A percentile compares a stretch with the other conserved stretches of the same genome.
These are phyloP conservation scores for Cymbidium sinense DNA, from an alignment of 106 monocot species.

Conservation along the genomic window DNA sequence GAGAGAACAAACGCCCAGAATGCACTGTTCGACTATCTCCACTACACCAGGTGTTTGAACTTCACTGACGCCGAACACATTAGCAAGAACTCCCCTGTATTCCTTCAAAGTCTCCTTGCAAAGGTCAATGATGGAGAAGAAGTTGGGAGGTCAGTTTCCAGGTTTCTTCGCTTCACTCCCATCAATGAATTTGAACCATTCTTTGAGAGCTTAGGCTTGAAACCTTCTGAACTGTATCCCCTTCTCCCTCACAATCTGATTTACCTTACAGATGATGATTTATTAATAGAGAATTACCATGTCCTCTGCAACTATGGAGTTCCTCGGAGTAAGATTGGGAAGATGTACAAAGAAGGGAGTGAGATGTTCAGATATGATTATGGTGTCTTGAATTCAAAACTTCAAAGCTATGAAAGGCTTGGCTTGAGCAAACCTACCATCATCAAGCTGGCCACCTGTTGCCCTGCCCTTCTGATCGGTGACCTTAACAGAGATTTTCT, in stretches of 20 bases:
- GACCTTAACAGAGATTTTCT: slow-evolving; percentile 43
- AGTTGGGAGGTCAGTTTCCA: slow-evolving; percentile 24
- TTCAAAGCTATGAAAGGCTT: slow-evolving; percentile 49
- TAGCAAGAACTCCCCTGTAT: slow-evolving; percentile 66
- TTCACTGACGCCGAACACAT: slow-evolving; percentile 75
- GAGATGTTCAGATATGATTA: slow-evolving; percentile 48
- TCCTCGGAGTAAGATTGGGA: slow-evolving; percentile 75
- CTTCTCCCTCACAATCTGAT: slow-evolving; percentile 57
- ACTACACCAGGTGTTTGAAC: slow-evolving; percentile 43
- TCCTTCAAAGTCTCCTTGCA: slow-evolving; percentile 45
- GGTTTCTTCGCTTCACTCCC: slow-evolving; percentile 59
- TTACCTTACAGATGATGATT: slow-evolving; percentile 62
- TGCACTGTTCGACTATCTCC: slow-evolving; percentile 72
- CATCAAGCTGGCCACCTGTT: slow-evolving; percentile 63
- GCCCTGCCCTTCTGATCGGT: slow-evolving; percentile 62
- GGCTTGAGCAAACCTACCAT: slow-evolving; percentile 51
- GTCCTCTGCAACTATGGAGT: slow-evolving; percentile 77
- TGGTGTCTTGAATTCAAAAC: slow-evolving; percentile 36
- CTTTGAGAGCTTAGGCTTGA: slow-evolving; percentile 84
- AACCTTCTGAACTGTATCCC: slow-evolving; percentile 32
- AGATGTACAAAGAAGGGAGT: slow-evolving; percentile 61
- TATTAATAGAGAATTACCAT: slow-evolving; percentile 59
- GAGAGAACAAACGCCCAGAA: slow-evolving; percentile 39
- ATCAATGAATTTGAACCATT: slow-evolving; percentile 98
- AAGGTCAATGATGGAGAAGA: slow-evolving; percentile 35